Conservation (phyloP, 805 yeast species). For the Ascoidea rubescens region DNA sequence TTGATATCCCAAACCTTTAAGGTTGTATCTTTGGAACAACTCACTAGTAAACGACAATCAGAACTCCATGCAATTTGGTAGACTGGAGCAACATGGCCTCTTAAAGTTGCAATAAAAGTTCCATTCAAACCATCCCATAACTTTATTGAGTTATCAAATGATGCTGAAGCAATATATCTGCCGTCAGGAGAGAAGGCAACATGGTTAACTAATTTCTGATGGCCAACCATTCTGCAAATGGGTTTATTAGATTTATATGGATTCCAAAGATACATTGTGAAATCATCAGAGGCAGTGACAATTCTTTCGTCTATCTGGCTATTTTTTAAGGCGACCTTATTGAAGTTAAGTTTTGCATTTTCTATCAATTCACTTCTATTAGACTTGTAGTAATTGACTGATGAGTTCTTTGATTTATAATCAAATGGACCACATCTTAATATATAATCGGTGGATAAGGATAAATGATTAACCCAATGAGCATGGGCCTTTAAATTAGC, state of each 20-base stretch:
- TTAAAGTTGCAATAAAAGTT: constrained; percentile 71
- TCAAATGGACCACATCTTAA: constrained; percentile 57
- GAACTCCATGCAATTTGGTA: constrained; percentile 98
- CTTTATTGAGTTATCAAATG: constrained; percentile 91
- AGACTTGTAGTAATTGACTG: constrained; percentile 17
- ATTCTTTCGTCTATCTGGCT: constrained; percentile 56
- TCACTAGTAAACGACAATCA: constrained; percentile 79
- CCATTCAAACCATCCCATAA: constrained; percentile 95
- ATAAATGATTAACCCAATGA: constrained; percentile 95
- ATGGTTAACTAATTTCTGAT: constrained; percentile 91
- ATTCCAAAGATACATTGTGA: constrained; percentile 96
- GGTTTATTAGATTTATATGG: constrained; percentile 75
- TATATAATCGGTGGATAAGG: constrained; percentile 82
- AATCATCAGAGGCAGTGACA: constrained; percentile 93
- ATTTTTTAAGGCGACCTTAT: constrained; percentile 44
- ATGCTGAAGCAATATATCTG: constrained; percentile 75
- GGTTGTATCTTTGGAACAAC: constrained; percentile 93
- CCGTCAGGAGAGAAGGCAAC: constrained; percentile 96
- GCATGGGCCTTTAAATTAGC: constrained; percentile 81
- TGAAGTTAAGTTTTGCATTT: constrained; percentile 46
- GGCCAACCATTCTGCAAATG: constrained; percentile 89
- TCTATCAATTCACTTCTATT: constrained; percentile 41
- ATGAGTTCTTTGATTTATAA: constrained; percentile 26
- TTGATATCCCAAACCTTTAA: constrained; percentile 92
- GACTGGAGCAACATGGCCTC: constrained; percentile 97